These are phyloP conservation scores for Suhomyces atakaporum DNA, from an alignment of 1,139 yeast species.

Conservation along the genomic window DNA sequence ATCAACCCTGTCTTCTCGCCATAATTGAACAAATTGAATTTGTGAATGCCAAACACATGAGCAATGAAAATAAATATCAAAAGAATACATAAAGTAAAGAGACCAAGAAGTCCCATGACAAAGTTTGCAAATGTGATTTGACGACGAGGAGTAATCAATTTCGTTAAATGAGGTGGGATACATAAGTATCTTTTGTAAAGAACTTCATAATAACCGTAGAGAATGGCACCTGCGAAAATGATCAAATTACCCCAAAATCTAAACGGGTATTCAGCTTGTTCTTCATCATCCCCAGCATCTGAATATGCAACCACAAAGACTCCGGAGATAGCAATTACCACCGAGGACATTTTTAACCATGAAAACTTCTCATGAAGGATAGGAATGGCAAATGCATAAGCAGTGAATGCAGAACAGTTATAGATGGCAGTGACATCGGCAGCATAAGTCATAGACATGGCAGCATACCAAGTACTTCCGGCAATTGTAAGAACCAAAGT, in stretches of 20 bases:
- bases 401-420: constrained; percentile 87
- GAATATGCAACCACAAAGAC: constrained; percentile 80
- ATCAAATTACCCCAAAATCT: constrained; percentile 71
- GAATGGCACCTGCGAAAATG: constrained; percentile 74
- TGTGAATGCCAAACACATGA: constrained; percentile 58
- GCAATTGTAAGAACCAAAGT: constrained; percentile 69
- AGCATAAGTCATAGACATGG: constrained; percentile 80
- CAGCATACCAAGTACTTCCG: constrained; percentile 84
- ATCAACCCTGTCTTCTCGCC: constrained; percentile 38
- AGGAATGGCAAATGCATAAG: constrained; percentile 82
- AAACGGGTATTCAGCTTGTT: constrained; percentile 49
- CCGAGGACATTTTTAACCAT: constrained; percentile 67
- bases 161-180: constrained; percentile 60
- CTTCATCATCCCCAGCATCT: constrained; percentile 32
- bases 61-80: constrained; percentile 52
- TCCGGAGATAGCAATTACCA: constrained; percentile 68
- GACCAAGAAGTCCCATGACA: constrained; percentile 58
- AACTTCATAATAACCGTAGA: constrained; percentile 86
- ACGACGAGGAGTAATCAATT: constrained; percentile 47
- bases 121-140: constrained; percentile 52
- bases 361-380: constrained; percentile 66
- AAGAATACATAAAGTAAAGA: constrained; percentile 54
- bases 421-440: constrained; percentile 88
- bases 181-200: constrained; percentile 75
- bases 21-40: constrained; percentile 55